Evolutionary conservation across 495 filamentous ascomycete species (phyloP), one percentile per base, ranked within the genome.

Genomic region (Aspergillus mulundensis): DNA sequence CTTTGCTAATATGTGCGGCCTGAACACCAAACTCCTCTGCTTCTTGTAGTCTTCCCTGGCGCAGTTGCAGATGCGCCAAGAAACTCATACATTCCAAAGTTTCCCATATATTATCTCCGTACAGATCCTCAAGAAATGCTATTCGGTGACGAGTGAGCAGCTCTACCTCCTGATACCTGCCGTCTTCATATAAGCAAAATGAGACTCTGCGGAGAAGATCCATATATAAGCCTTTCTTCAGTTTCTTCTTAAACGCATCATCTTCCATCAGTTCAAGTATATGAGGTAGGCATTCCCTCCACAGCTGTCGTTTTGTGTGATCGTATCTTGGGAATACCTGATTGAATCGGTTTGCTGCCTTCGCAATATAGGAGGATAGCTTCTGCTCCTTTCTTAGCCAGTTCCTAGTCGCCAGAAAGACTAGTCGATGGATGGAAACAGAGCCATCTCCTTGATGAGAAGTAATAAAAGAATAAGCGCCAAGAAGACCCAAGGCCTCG

Each of bases 401-500:
- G 44, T 65, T 68, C 19, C 62, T 51, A 20, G 54, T 65, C 28
- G 28, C 28, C 10, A 21, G 60, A 60, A 8, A 68, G 50, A 53
- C 60, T 58, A 3, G 65, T 62, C 3, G 65, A 43, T 19, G 55
- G 44, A 47, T 68, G 60, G 5, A 68, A 48, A 28, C 54, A 15
- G 63, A 46, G 7, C 36, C 28, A 5, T 45, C 43, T 19, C n/a
- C 18, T 21, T n/a, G n/a, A n/a, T 64, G 62, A 5, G 45, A 39
- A 8, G 23, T 57, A 21, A 64, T 54, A 39, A 68, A 68, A 11
- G 63, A 63, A 25, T 60, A 68, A 4, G 60, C 65, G 3, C 41
- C 62, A 2, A 68, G 56, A 42, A 62, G 21, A 3, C 65, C 60
- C 12, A 67, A 30, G 6, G 65, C 59, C 54, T 64, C 56, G 11